phyloP scores from a whole-genome alignment of 352 stramenopile genomes.

The Globisporangium acanthophoron region DNA sequence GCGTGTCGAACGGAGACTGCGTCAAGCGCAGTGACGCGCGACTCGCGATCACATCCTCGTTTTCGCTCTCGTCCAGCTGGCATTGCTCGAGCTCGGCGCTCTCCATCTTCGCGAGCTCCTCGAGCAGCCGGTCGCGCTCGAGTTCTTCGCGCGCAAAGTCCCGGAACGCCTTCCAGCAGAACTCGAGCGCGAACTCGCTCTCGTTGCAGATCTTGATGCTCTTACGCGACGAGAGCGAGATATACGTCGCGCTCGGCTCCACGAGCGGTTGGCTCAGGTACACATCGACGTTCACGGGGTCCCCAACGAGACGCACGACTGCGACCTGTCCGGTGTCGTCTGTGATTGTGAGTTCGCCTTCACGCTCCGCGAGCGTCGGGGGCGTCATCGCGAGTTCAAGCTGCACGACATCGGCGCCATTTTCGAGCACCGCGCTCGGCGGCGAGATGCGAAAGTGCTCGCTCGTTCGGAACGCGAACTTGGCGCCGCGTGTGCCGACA shows the following conservation, averaged over 20 bases:
- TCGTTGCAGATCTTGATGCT: conserved; percentile 92
- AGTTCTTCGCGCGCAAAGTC: conserved; percentile 63
- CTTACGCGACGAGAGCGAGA: conserved; percentile 87
- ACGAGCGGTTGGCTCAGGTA: conserved; percentile 85
- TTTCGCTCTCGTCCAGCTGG: conserved; percentile 22
- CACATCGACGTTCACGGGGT: conserved; percentile 87
- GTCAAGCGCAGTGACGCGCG: conserved; percentile 15
- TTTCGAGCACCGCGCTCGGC: conserved; percentile 50
- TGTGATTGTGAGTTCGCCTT: conserved; percentile 76
- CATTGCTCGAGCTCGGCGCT: conserved; percentile 40
- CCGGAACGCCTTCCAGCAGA: conserved; percentile 90
- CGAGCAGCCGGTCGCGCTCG: conserved; percentile 77
- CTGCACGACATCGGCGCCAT: conserved; percentile 56
- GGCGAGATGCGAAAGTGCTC: conserved; percentile 64
- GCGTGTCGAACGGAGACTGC: conserved; percentile 51
- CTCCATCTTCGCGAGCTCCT: conserved; percentile 84
- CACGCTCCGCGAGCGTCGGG: conserved; percentile 24
- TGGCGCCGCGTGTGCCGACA: conserved; percentile 70
- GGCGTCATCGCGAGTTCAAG: conserved; percentile 67
- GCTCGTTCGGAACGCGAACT: conserved; percentile 68
- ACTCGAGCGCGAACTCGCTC: conserved; percentile 88
- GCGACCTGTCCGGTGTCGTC: conserved; percentile 76
- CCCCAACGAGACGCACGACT: conserved; percentile 66
- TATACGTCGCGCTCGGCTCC: conserved; percentile 86
- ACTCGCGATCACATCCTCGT: conserved; percentile 18